Base-by-base conservation (phyloP, 352 stramenopile species). In the Blastocystis hominis region DNA sequence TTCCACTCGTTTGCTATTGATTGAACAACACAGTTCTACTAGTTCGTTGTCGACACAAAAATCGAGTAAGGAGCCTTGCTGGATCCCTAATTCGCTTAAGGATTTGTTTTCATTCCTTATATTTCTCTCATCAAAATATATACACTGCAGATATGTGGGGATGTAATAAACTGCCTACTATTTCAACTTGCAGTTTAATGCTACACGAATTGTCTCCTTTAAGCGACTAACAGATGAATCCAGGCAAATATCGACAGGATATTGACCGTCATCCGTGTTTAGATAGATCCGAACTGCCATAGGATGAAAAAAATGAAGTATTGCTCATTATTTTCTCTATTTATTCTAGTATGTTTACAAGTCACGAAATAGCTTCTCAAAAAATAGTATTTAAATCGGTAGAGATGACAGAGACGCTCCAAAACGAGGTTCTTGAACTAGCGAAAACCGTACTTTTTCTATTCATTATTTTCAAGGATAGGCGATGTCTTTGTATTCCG, bases 341-440 rank as follows among this genome's bases (percentile, higher is more conserved):
- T 38, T n/a, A 30, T 59, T 10, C 2, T 13, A 55, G 6, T 53
- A 76, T 76, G 66, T 76, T 38, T 76, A 38, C 66, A 3, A 55
- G 34, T 53, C n/a, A 76, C 24, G 24, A 76, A 4, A 7, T 76
- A 5, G 53, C 66, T 10, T 56, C 66, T 3, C 53, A 56, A 42
- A 47, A 53, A 4, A 42, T 76, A 30, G 66, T 76, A 30, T 76
- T 56, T 42, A 76, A 76, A 30, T 76, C 66, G 10, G 66, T 76
- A 20, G 66, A 76, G 17, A 76, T 76, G 66, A n/a, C 66, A 5
- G 66, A 76, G 36, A 42, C 17, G 17, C 66, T 76, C 6, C 66
- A 76, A 42, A n/a, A 10, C 6, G 30, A 76, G 4, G 40, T 76
- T 30, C 38, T 56, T 24, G 66, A 76, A n/a, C 40, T 76, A n/a